Evolutionary conservation across 371 early-diverging fungal genomes (phyloP).

Genomic region (Mortierella sp.): DNA sequence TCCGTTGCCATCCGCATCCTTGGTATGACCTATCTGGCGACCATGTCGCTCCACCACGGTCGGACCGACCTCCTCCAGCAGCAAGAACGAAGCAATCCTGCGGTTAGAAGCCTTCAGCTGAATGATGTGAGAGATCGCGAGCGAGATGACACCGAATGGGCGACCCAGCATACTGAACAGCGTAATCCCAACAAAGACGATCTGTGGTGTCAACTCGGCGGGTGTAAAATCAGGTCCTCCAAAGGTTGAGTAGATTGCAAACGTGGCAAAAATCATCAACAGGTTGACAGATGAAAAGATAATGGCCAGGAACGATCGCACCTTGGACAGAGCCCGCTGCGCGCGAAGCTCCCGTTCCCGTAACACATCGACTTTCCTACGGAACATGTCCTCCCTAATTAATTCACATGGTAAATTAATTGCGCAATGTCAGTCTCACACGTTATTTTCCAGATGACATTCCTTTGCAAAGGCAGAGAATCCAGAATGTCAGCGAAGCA

Average conservation of each 20-base stretch:
- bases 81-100: slow-evolving; percentile 84
- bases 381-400: slow-evolving; percentile 68
- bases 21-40: not conserved
- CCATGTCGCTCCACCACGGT: slow-evolving; percentile 61
- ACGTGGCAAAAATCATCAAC: slow-evolving; percentile 88
- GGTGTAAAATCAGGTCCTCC: slow-evolving; percentile 59
- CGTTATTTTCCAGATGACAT: not conserved
- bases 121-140: slow-evolving; percentile 71
- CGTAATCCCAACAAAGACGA: slow-evolving; percentile 93
- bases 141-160: slow-evolving; percentile 85
- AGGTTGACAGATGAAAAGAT: slow-evolving; percentile 75
- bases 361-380: slow-evolving; percentile 28
- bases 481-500: not conserved
- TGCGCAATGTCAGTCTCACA: not conserved
- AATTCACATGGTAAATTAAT: slow-evolving; percentile 45
- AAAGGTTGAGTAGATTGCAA: slow-evolving; percentile 79
- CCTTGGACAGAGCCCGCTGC: slow-evolving; percentile 54
- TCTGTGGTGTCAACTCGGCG: slow-evolving; percentile 76
- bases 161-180: slow-evolving; percentile 93
- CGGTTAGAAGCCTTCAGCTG: slow-evolving; percentile 85
- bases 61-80: slow-evolving; percentile 84
- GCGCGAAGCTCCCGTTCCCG: slow-evolving; percentile 76
- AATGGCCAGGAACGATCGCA: slow-evolving; percentile 35
- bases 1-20: slow-evolving; percentile 27
- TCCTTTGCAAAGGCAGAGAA: not conserved